Conservation (phyloP, 441 rosid species). For the Pelargonium cotyledonis region DNA sequence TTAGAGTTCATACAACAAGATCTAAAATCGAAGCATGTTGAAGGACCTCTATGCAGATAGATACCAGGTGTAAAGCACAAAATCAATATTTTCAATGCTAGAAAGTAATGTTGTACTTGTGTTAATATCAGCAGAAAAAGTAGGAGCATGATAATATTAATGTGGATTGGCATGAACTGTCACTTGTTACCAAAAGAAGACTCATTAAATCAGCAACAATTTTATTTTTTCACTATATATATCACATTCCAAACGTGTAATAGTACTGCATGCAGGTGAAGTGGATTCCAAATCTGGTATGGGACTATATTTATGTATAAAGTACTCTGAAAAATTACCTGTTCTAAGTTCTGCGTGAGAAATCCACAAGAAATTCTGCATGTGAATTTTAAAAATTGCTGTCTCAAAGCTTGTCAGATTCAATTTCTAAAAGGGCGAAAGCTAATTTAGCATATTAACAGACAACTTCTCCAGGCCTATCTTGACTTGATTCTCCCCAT, state of each 20-base stretch:
- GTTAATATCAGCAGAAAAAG: constrained; percentile 2
- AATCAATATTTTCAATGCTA: not conserved
- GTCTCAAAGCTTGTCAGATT: constrained; percentile 11
- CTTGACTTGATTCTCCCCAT: constrained; percentile 32
- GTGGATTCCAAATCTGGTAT: constrained; percentile 10
- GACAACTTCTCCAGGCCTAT: constrained; percentile 17
- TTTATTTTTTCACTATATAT: not conserved
- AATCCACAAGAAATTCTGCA: constrained; percentile 14
- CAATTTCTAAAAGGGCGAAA: constrained; percentile 5
- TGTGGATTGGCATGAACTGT: not conserved
- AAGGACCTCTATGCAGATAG: not conserved
- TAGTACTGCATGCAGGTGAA: constrained; percentile 7
- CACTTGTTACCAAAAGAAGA: constrained; percentile 1
- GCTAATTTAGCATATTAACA: constrained; percentile 12
- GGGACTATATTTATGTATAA: constrained; percentile 7
- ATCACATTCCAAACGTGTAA: constrained; percentile 9
- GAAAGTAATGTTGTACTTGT: not conserved
- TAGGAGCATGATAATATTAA: not conserved
- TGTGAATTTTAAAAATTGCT: constrained; percentile 14
- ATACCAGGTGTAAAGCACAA: not conserved
- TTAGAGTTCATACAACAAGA: not conserved
- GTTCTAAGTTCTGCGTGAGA: constrained; percentile 21
- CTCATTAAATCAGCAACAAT: not conserved
- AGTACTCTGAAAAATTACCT: constrained; percentile 24
- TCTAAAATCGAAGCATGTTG: constrained; percentile 1